Base-by-base conservation (phyloP, 139 green algal species). In the Trebouxia sp. region DNA sequence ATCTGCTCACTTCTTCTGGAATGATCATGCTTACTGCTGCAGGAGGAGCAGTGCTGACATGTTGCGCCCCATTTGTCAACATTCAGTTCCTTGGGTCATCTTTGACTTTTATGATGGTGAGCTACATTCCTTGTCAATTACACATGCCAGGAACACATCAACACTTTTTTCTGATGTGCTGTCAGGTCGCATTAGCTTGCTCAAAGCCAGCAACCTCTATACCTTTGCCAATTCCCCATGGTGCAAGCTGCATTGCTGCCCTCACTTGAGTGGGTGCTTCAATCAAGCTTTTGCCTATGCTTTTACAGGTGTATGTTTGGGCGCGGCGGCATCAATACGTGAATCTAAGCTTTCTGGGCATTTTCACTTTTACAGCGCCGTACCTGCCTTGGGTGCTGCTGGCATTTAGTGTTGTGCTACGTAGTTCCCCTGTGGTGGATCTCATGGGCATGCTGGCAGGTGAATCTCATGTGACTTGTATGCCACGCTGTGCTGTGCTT, bases 351-450 rank as follows among this genome's bases (percentile, higher is more conserved):
- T 98, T 99, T 85, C 85, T 99, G 75, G 96, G 97, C 24, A 91
- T 99, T 37, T 98, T 99, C 94, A 98, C 92, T 79, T 99, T 99
- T 89, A 98, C 94, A 0, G 97, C 97, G 37, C 96, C 97, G 12
- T 99, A 98, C 84, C 88, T 99, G 47, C 97, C 97, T 0, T 99
- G 97, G 97, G 96, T 99, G 80, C 89, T 99, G 82, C 89, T 99
- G 41, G 93, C 86, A 9, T 98, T 99, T 88, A 92, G 83, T 1
- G 83, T 98, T 30, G 91, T 98, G 86, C 90, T 99, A 65, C 94
- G 95, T 55, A 91, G 76, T 86, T 94, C 81, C 41, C 92, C 95
- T 24, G 85, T 96, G 43, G 88, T 98, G 37, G 96, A 99, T 86
- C 82, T 99, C 55, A 88, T 99, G 65, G 95, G 95, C 75, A 98